Base-by-base conservation (phyloP, 306 rosid species). In the Ceratonia siliqua region DNA sequence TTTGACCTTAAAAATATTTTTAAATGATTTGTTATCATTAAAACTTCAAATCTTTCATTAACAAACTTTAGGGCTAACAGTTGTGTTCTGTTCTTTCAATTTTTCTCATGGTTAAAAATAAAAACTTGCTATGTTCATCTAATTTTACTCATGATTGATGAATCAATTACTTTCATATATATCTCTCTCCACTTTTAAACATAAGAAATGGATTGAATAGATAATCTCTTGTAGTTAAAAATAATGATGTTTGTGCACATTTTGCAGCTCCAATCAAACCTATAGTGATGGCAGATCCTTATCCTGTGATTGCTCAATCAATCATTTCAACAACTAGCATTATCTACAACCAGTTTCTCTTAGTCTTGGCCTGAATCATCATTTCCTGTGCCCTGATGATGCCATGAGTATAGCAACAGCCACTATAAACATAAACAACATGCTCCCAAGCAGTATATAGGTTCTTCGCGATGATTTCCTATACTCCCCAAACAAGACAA, bases 371-470 rank as follows among this genome's bases (percentile, higher is more conserved):
- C 59, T 11, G 71, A 53, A 52, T 14, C 33, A 62, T 82, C 72
- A 82, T 73, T 86, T 88, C 53, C 92, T 85, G 35, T 89, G 89
- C 25, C 96, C 95, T 20, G 95, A 76, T 50, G 98, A 91, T 46
- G 89, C 89, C 93, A 91, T 88, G 17, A 94, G 95, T 64, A 94
- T 79, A 13, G 6, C 97, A 74, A 94, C 89, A 20, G 97, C 97
- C 45, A 78, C 87, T 43, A 85, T 83, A 72, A 94, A 91, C 98
- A 94, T 91, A 72, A 69, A 57, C 90, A 94, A 71, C 97, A 94
- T 94, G 67, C 90, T 68, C 32, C 76, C 68, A 1, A 94, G 88
- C 77, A 94, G 63, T 2, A 30, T 17, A 39, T 91, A 87, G 5
- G 96, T 94, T 86, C 83, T 87, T 61, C 85, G 61, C 5, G 97